A percentile compares a stretch with the other conserved stretches of the same genome.
Evolutionary conservation across 441 rosid genomes (phyloP).

Genomic region (Heliophila coronopifolia): DNA sequence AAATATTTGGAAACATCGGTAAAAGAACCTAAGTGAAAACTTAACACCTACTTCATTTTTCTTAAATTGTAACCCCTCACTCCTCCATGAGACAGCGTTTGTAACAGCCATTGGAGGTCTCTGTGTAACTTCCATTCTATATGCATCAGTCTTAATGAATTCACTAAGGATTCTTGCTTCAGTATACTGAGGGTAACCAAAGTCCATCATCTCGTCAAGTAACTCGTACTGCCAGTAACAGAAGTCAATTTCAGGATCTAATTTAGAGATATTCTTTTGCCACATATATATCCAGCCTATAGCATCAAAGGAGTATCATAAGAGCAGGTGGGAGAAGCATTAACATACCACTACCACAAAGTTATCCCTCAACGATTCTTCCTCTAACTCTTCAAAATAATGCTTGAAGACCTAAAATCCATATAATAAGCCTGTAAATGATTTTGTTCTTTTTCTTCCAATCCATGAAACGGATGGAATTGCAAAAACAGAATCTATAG

Average conservation of each 20-base stretch:
- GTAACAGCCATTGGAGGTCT: slow-evolving; percentile 78
- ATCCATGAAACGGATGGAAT: not conserved
- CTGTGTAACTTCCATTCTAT: slow-evolving; percentile 62
- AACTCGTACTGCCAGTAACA: slow-evolving; percentile 48
- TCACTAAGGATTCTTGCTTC: slow-evolving; percentile 61
- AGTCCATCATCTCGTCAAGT: slow-evolving; percentile 73
- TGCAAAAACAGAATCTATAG: slow-evolving; percentile 14
- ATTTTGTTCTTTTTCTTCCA: not conserved
- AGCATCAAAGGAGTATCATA: not conserved
- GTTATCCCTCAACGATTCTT: no score
- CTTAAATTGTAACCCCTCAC: slow-evolving; percentile 56
- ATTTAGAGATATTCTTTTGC: no score
- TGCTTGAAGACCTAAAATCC: slow-evolving; percentile 79
- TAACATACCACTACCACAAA: no score
- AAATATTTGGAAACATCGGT: no score
- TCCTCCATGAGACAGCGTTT: slow-evolving; percentile 70
- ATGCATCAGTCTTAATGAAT: slow-evolving; percentile 65
- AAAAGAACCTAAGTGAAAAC: no score
- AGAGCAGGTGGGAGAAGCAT: no score
- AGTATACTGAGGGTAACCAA: slow-evolving; percentile 60
- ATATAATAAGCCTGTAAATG: not conserved
- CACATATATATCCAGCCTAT: no score
- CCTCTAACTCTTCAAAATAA: slow-evolving; percentile 93
- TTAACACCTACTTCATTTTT: slow-evolving; percentile 53
- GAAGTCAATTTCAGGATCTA: slow-evolving; percentile 1